Evolutionary conservation across 352 stramenopile species (phyloP).

Genomic region (Globisporangium lucens): DNA sequence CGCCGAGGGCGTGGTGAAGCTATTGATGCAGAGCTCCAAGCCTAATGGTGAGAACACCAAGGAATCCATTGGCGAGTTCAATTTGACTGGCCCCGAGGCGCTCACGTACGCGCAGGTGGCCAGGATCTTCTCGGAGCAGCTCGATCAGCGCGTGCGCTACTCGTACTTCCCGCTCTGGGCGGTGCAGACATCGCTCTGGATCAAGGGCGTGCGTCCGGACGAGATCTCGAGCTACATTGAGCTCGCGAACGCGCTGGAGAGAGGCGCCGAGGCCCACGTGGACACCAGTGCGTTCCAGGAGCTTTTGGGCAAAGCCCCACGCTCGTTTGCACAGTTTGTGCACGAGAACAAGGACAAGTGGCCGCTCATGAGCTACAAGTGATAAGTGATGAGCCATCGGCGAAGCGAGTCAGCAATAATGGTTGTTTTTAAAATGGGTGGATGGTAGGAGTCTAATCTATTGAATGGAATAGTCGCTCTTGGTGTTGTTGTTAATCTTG

Average conservation of each 20-base stretch:
- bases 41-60: neutral
- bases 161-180: constrained; percentile 74
- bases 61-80: constrained; percentile 17
- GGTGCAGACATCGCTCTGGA: constrained; percentile 70
- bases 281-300: constrained; percentile 28
- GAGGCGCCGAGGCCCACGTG: constrained; percentile 35
- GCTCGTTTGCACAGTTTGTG: constrained; percentile 47
- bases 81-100: constrained; percentile 55
- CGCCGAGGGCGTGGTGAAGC: constrained; percentile 35
- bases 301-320: constrained; percentile 33
- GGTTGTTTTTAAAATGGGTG: neutral
- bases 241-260: constrained; percentile 41
- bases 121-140: constrained; percentile 33
- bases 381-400: neutral
- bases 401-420: neutral
- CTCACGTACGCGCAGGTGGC: constrained; percentile 52
- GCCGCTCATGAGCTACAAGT: constrained; percentile 30
- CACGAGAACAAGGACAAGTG: constrained; percentile 39
- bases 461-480: neutral
- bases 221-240: constrained; percentile 55
- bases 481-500: neutral
- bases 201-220: constrained; percentile 59
- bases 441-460: neutral
- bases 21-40: constrained; percentile 4
- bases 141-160: constrained; percentile 47